Base-by-base conservation (phyloP, 75 land plant genomes). In the Sequoia sempervirens region DNA sequence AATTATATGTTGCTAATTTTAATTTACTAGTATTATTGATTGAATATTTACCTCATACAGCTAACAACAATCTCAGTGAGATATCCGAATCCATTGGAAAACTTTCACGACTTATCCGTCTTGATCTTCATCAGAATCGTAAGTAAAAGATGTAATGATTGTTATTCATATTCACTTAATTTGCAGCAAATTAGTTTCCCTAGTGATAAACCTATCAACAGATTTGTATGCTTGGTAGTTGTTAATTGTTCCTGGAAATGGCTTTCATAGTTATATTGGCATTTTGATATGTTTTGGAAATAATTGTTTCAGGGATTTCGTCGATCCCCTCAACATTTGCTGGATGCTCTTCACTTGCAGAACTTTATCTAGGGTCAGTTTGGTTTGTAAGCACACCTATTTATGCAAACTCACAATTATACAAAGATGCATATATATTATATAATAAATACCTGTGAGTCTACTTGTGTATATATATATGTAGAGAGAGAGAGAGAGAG, bases 111-210 rank as follows among this genome's bases (percentile, higher is more conserved):
- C 92, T 97, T 26, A 85, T 95, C 53, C 96, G 99, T 36, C 92
- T 97, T 36, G 93, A 97, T 50, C 84, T 97, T 38, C 95, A 94
- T 84, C 97, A 97, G 54, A 97, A 97, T 75, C 89, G 99, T 97
- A 87, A 88, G 52, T 37, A 84, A 84, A 13, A 9, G 52, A 7
- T 73, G 37, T 78, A 26, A 41, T 66, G 38, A 5, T 36, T 43
- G 40, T 70, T 34, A 56, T 41, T 6, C 15, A n/a, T 9, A 13
- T 80, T 80, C 56, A 46, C 11, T 23, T 45, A 28, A n/a, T 32
- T n/a, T 80, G 52, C 20, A 28, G 32, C 34, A 52, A 46, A 30
- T 14, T 80, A 13, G 82, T 30, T 30, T 36, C 2, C 34, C 15
- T 43, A 41, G 20, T 46, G 30, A 9, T 12, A 4, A 80, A 80